A percentile compares a stretch with the other conserved stretches of the same genome.
phyloP scores from a whole-genome alignment of 805 yeast species.

The Yarrowia deformans region DNA sequence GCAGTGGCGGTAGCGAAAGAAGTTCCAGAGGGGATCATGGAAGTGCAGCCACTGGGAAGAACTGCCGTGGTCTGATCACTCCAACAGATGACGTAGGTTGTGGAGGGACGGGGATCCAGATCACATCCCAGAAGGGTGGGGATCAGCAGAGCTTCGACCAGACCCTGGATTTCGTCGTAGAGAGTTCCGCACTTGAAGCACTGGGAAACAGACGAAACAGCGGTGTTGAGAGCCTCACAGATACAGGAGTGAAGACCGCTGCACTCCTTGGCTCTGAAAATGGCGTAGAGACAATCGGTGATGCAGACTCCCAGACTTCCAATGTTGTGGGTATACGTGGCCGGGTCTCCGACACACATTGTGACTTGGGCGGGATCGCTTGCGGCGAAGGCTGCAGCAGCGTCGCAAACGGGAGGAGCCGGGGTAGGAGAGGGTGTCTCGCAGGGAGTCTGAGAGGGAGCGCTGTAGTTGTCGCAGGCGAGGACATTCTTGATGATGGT shows the following conservation, averaged over 20 bases:
- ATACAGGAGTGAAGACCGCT: constrained; percentile 25
- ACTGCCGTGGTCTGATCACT: constrained; percentile 14
- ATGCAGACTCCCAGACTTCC: constrained; percentile 24
- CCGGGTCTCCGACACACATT: constrained; percentile 36
- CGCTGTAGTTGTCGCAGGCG: constrained; percentile 17
- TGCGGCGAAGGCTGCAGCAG: constrained; percentile 46
- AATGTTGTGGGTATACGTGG: constrained; percentile 32
- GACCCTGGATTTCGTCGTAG: constrained; percentile 25
- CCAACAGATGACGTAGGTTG: constrained; percentile 32
- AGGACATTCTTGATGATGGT: constrained; percentile 17
- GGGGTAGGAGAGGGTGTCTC: constrained; percentile 5
- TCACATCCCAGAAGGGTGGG: constrained; percentile 28
- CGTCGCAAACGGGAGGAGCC: constrained; percentile 36
- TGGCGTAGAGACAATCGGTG: constrained; percentile 24
- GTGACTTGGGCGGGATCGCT: constrained; percentile 40
- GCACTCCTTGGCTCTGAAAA: constrained; percentile 21
- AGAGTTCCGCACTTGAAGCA: constrained; percentile 36
- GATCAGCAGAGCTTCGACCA: constrained; percentile 22
- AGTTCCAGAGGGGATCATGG: constrained; percentile 18
- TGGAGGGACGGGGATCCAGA: constrained; percentile 29
- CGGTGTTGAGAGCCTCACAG: constrained; percentile 21
- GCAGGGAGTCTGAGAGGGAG: constrained; percentile 24
- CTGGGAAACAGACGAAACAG: constrained; percentile 5
- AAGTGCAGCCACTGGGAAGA: constrained; percentile 22
- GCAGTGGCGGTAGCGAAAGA: constrained; percentile 23